Percentiles rank a stretch among this genome's conserved stretches.
Conservation (phyloP, 2,329 filamentous ascomycete species). For the Periconia macrospinosa region DNA sequence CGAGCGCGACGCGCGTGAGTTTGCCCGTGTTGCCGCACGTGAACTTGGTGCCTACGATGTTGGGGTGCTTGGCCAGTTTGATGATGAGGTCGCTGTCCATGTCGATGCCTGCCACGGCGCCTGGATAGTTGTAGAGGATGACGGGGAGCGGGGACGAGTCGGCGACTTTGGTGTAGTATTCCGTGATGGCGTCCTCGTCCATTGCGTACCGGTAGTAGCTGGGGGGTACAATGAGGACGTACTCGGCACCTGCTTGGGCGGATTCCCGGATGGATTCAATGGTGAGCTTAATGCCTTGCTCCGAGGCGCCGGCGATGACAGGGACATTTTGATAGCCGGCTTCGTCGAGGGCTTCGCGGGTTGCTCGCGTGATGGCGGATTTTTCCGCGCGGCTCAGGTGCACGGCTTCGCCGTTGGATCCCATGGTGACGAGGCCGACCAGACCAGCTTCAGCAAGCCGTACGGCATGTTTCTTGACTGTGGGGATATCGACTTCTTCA, state of each 20-base stretch:
- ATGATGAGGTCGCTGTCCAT: slow-evolving; percentile 88
- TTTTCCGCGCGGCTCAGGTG: slow-evolving; percentile 82
- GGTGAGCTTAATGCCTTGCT: slow-evolving; percentile 80
- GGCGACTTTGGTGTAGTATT: slow-evolving; percentile 75
- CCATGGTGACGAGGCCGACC: slow-evolving; percentile 81
- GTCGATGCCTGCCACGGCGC: slow-evolving; percentile 82
- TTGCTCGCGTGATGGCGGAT: slow-evolving; percentile 71
- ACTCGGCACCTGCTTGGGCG: slow-evolving; percentile 72
- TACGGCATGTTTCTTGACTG: slow-evolving; percentile 78
- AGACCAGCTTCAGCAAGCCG: slow-evolving; percentile 77
- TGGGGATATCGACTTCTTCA: slow-evolving; percentile 79
- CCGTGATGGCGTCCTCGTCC: slow-evolving; percentile 71
- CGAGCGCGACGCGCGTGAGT: slow-evolving; percentile 77
- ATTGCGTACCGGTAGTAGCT: slow-evolving; percentile 81
- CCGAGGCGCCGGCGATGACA: slow-evolving; percentile 79
- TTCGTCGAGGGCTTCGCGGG: slow-evolving; percentile 78
- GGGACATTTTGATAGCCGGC: slow-evolving; percentile 76
- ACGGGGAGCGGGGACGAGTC: slow-evolving; percentile 76
- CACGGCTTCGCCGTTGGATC: slow-evolving; percentile 87
- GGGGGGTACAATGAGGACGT: slow-evolving; percentile 76
- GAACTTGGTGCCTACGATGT: slow-evolving; percentile 88
- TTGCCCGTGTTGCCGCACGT: slow-evolving; percentile 91
- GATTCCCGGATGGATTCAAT: slow-evolving; percentile 72
- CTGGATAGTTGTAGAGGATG: slow-evolving; percentile 89
- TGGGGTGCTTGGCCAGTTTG: slow-evolving; percentile 74